Evolutionary conservation across 2,329 filamentous ascomycete species (phyloP).

Genomic region (Cladosporium colombiae): DNA sequence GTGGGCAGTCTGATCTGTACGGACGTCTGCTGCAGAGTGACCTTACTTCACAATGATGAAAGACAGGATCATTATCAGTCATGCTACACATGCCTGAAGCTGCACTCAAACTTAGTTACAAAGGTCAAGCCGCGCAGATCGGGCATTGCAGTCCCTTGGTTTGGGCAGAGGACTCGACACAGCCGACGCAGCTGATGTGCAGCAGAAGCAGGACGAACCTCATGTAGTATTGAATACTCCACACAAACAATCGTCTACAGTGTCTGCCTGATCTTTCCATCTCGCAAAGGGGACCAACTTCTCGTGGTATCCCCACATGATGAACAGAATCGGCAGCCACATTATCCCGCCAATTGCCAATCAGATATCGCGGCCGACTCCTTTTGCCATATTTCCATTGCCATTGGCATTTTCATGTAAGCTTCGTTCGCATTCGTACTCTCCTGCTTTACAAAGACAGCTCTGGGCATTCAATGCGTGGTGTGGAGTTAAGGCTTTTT

Average conservation of each 20-base stretch:
- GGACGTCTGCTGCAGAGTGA: neutral
- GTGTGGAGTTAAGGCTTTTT: neutral
- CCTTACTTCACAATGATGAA: neutral
- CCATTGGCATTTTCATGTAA: neutral
- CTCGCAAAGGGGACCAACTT: neutral
- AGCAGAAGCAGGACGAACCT: neutral
- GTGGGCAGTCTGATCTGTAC: neutral
- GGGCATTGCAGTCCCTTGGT: neutral
- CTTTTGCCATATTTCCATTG: neutral
- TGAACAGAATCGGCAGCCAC: neutral
- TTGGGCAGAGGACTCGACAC: neutral
- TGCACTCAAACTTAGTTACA: neutral
- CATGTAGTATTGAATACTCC: neutral
- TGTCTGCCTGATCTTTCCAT: neutral
- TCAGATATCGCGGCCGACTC: neutral
- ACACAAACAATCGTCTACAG: neutral
- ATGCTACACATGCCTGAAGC: neutral
- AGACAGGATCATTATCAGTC: neutral
- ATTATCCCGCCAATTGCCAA: neutral
- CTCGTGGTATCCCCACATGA: neutral
- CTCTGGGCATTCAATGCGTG: neutral
- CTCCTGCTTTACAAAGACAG: neutral
- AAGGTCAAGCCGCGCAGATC: neutral
- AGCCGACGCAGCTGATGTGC: neutral
- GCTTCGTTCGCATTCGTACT: neutral